Evolutionary conservation across 768 basidiomycete species (phyloP).

Genomic region (Infundibulicybe gibba): DNA sequence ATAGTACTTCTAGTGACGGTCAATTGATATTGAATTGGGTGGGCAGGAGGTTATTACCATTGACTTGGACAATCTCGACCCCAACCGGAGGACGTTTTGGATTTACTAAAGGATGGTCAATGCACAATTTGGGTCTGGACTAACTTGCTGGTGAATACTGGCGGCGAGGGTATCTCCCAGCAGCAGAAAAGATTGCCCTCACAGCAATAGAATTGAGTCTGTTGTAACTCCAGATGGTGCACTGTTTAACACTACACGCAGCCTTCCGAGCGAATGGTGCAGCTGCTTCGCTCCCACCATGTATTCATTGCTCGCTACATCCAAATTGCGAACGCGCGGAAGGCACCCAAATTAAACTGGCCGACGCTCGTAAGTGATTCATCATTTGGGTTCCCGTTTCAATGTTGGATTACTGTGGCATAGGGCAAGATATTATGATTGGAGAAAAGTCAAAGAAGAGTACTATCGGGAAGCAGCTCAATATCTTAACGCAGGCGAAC

Average conservation of each 20-base stretch:
- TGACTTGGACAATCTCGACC: constrained; percentile 84
- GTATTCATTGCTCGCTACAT: constrained; percentile 81
- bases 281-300: constrained; percentile 56
- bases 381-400: constrained; percentile 1
- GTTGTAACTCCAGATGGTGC: constrained; percentile 1
- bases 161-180: constrained; percentile 69
- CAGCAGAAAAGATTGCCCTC: constrained; percentile 72
- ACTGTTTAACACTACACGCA: constrained; percentile 20
- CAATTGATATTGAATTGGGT: constrained; percentile 76
- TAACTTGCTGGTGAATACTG: constrained; percentile 85
- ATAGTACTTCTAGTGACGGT: constrained; percentile 31
- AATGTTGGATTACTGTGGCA: constrained; percentile 3
- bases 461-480: constrained; percentile 68
- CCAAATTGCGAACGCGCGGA: constrained; percentile 72
- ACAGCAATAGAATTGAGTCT: constrained; percentile 55
- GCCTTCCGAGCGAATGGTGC: constrained; percentile 50
- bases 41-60: constrained; percentile 87
- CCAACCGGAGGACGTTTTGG: constrained; percentile 70
- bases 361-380: constrained; percentile 63
- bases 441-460: constrained; percentile 60
- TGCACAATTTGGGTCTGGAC: constrained; percentile 78
- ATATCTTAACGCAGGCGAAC: constrained; percentile 59
- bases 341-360: constrained; percentile 76
- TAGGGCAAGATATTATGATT: constrained; percentile 64
- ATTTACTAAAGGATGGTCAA: constrained; percentile 67